Evolutionary conservation across 768 basidiomycete genomes (phyloP).

Genomic region (Tulasnella sp.): DNA sequence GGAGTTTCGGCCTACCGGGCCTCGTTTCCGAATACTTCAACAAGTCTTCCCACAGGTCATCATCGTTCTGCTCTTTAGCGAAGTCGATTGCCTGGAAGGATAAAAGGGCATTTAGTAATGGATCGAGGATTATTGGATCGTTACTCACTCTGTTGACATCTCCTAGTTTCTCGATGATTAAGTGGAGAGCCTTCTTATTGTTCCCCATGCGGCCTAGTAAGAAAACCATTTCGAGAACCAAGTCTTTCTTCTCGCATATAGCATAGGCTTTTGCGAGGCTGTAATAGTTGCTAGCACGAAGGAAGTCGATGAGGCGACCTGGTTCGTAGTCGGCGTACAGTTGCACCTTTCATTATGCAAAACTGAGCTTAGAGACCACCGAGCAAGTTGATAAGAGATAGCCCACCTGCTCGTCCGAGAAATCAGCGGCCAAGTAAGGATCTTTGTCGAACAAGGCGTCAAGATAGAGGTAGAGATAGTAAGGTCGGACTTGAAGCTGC

Average conservation of each 20-base stretch:
- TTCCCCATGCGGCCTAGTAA: conserved; percentile 96
- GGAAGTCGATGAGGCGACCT: conserved; percentile 80
- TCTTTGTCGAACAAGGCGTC: conserved; percentile 90
- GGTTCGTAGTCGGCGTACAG: conserved; percentile 90
- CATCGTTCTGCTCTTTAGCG: conserved; percentile 94
- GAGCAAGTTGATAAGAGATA: neutral
- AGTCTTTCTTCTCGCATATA: conserved; percentile 80
- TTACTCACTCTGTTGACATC: conserved; percentile 81
- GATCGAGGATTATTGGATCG: neutral
- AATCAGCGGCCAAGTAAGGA: conserved; percentile 73
- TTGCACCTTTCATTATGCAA: conserved; percentile 59
- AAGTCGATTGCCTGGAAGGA: conserved; percentile 86
- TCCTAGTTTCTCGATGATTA: conserved; percentile 93
- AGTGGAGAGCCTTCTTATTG: conserved; percentile 88
- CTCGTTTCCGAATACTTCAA: conserved; percentile 92
- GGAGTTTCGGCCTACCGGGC: conserved; percentile 59
- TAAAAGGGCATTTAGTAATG: neutral
- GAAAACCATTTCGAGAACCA: conserved; percentile 97
- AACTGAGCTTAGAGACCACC: conserved; percentile 15
- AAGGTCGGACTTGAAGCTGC: conserved; percentile 73
- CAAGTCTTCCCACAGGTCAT: conserved; percentile 97
- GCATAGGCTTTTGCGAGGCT: conserved; percentile 88
- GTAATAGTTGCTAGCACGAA: conserved; percentile 89
- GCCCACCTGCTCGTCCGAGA: conserved; percentile 81
- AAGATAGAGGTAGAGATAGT: conserved; percentile 90